Evolutionary conservation across 352 stramenopile genomes (phyloP).

Genomic region (Globisporangium okanoganense): DNA sequence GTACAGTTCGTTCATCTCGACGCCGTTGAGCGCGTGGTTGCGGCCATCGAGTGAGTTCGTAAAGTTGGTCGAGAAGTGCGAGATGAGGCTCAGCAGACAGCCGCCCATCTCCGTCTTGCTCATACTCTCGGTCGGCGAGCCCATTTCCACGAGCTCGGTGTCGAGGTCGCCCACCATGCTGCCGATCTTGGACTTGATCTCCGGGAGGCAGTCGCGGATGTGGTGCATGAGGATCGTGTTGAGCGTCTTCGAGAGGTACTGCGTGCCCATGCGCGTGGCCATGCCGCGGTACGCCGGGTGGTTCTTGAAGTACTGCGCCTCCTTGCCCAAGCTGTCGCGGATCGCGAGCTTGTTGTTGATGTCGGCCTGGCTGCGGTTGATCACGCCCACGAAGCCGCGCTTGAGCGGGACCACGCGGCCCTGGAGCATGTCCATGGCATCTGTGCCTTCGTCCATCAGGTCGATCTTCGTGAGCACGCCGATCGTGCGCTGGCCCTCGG

Average conservation of each 20-base stretch:
- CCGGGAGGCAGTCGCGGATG: slow-evolving; percentile 97
- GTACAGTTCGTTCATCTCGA: slow-evolving; percentile 91
- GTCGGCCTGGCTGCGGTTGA: slow-evolving; percentile 98
- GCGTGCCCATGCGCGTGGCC: slow-evolving; percentile 93
- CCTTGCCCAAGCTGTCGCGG: slow-evolving; percentile 92
- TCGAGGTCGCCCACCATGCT: slow-evolving; percentile 95
- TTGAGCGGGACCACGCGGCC: slow-evolving; percentile 97
- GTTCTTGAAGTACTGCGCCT: slow-evolving; percentile 96
- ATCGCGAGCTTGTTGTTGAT: slow-evolving; percentile 97
- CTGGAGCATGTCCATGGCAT: slow-evolving; percentile 96
- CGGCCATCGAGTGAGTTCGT: slow-evolving; percentile 88
- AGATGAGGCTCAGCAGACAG: slow-evolving; percentile 94
- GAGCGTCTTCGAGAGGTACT: slow-evolving; percentile 95
- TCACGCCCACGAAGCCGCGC: slow-evolving; percentile 97
- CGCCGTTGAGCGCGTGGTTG: slow-evolving; percentile 69
- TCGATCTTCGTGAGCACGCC: slow-evolving; percentile 99
- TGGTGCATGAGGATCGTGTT: slow-evolving; percentile 99
- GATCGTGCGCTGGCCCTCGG: slow-evolving; percentile 95
- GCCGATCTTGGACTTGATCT: slow-evolving; percentile 97
- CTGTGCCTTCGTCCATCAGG: slow-evolving; percentile 99
- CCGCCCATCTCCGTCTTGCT: slow-evolving; percentile 90
- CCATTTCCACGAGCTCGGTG: slow-evolving; percentile 94
- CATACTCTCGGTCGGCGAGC: slow-evolving; percentile 86
- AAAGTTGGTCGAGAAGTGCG: slow-evolving; percentile 88
- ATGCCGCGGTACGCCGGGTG: slow-evolving; percentile 95